A percentile compares a stretch with the other conserved stretches of the same genome.
These are phyloP conservation scores for Malus sieversii DNA, from an alignment of 306 rosid genomes.

Conservation along the genomic window DNA sequence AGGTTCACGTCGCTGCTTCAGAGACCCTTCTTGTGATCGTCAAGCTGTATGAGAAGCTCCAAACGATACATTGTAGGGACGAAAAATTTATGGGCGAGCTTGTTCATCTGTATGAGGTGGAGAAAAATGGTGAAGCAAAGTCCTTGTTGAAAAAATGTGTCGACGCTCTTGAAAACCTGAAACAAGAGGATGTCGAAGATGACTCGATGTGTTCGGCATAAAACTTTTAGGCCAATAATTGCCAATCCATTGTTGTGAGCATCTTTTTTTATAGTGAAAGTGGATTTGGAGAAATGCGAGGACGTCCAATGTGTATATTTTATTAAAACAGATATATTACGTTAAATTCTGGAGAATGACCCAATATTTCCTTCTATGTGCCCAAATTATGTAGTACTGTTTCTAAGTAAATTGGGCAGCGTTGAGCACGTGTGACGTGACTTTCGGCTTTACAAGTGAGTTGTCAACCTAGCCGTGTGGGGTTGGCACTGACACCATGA, in stretches of 20 bases:
- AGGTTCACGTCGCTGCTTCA: constrained; percentile 86
- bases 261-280: neutral
- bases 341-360: neutral
- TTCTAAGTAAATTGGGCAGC: neutral
- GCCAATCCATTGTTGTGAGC: neutral
- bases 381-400: neutral
- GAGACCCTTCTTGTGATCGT: constrained; percentile 68
- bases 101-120: constrained; percentile 48
- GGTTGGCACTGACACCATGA: too few species aligned
- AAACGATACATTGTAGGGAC: constrained; percentile 18
- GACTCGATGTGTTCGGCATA: neutral
- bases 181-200: constrained; percentile 12
- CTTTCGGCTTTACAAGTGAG: too few species aligned
- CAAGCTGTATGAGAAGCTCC: constrained; percentile 32
- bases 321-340: neutral
- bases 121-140: constrained; percentile 80
- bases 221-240: neutral
- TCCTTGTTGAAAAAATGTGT: constrained; percentile 46
- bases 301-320: neutral
- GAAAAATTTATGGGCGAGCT: constrained; percentile 49
- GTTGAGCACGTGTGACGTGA: too few species aligned
- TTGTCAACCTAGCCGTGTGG: too few species aligned
- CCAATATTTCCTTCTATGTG: neutral
- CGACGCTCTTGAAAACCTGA: constrained; percentile 42
- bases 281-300: neutral